phyloP scores from a whole-genome alignment of 345 rosid genomes.

The Noccaea caerulescens region DNA sequence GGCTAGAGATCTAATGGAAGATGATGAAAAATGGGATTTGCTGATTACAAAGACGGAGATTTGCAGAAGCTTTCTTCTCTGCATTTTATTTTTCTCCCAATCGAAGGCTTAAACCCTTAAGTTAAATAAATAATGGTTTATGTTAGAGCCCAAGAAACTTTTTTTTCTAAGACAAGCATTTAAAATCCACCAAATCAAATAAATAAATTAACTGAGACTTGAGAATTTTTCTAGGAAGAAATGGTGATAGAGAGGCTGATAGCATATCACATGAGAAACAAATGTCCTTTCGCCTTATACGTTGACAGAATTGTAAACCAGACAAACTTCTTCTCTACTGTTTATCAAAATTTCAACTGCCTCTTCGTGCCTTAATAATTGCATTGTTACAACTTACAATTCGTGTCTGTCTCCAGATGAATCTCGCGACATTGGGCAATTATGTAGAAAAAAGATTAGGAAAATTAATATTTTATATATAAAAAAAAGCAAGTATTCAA shows the following conservation, averaged over 20 bases:
- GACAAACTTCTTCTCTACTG: not conserved
- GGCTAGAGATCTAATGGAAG: constrained; percentile 16
- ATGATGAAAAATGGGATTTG: constrained; percentile 39
- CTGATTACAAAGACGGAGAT: constrained; percentile 38
- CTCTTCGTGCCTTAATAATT: not conserved
- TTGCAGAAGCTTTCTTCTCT: constrained; percentile 37
- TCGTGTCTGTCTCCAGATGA: not conserved
- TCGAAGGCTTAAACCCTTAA: constrained; percentile 9
- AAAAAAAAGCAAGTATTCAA: constrained; percentile 28
- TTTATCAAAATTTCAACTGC: not conserved
- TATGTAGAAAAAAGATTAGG: not conserved
- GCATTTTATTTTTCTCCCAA: constrained; percentile 38
- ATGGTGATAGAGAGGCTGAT: not conserved
- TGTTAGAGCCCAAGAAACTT: not conserved
- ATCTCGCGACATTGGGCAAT: not conserved
- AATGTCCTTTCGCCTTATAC: no score
- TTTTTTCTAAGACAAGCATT: no score
- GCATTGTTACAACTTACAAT: not conserved
- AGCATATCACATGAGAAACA: not conserved
- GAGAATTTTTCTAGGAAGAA: not conserved
- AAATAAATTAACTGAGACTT: no score
- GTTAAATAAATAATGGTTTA: not conserved
- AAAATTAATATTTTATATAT: constrained; percentile 24
- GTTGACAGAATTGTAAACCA: not conserved
- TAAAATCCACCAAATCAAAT: no score